phyloP scores from a whole-genome alignment of 768 basidiomycete species.

The Boletus tomentosulus region DNA sequence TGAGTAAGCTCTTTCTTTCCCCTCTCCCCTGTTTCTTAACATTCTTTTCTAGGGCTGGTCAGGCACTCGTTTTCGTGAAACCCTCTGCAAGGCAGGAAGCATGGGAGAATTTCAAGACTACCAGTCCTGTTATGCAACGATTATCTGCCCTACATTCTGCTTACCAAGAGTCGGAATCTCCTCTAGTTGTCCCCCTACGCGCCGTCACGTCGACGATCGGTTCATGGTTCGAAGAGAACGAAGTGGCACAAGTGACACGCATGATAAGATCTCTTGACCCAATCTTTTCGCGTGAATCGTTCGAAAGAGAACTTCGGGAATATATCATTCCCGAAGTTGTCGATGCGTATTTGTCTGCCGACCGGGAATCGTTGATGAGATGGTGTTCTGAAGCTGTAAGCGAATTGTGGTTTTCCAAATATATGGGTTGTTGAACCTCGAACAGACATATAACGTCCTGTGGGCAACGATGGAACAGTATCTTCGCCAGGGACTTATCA shows the following conservation, averaged over 20 bases:
- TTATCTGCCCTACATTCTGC: constrained; percentile 57
- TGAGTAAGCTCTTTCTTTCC: constrained; percentile 54
- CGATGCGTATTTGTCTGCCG: constrained; percentile 91
- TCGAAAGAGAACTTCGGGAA: constrained; percentile 87
- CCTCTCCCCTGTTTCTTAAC: not conserved
- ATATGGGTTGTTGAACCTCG: not conserved
- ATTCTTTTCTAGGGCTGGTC: constrained; percentile 66
- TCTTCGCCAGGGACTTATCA: constrained; percentile 82
- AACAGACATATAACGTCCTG: constrained; percentile 92
- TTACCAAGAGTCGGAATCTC: constrained; percentile 92
- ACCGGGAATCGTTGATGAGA: constrained; percentile 74
- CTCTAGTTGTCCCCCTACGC: constrained; percentile 76
- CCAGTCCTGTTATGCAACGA: constrained; percentile 68
- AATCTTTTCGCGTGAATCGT: constrained; percentile 76
- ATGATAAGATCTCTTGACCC: constrained; percentile 89
- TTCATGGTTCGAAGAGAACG: constrained; percentile 94
- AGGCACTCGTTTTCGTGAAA: constrained; percentile 79
- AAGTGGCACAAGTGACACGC: constrained; percentile 92
- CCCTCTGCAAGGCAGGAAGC: constrained; percentile 73
- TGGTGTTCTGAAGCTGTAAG: constrained; percentile 98
- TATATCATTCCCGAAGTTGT: constrained; percentile 98
- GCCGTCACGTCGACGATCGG: constrained; percentile 82
- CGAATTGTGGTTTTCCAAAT: constrained; percentile 1
- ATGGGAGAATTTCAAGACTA: constrained; percentile 77
- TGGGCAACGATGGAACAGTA: constrained; percentile 98